A percentile compares a stretch with the other conserved stretches of the same genome.
phyloP scores from a whole-genome alignment of 176 grass and related monocot genomes.

The Puya raimondii region DNA sequence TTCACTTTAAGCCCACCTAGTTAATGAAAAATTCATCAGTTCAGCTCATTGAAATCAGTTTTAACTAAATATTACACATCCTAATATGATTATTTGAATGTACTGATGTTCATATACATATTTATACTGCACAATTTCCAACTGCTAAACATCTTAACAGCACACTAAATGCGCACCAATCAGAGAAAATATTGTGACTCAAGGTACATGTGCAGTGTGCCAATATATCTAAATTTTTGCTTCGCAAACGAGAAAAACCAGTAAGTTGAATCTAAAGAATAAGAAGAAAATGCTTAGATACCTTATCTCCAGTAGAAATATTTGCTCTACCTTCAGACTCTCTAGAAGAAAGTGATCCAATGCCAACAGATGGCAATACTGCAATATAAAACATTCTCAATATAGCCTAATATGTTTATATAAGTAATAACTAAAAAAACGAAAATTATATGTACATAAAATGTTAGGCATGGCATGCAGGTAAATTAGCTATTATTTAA shows the following conservation, averaged over 20 bases:
- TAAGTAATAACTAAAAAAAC: background rate
- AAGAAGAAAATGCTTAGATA: constrained; percentile 17
- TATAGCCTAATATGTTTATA: background rate
- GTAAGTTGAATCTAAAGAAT: constrained; percentile 3
- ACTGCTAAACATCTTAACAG: too few species aligned
- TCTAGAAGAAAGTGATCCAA: constrained; percentile 78
- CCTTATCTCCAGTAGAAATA: constrained; percentile 65
- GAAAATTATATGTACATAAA: too few species aligned
- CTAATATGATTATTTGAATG: too few species aligned
- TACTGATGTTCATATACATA: too few species aligned
- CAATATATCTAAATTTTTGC: background rate
- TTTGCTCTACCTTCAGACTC: constrained; percentile 83
- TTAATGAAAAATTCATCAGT: too few species aligned
- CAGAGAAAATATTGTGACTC: too few species aligned
- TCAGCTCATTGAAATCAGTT: too few species aligned
- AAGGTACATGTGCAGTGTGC: background rate
- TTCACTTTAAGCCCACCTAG: too few species aligned
- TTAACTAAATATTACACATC: too few species aligned
- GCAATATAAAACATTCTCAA: constrained; percentile 28
- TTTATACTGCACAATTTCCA: too few species aligned
- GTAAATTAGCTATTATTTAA: too few species aligned
- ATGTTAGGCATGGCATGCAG: too few species aligned
- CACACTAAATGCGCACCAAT: background rate
- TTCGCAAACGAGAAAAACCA: background rate
- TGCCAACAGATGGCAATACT: constrained; percentile 73